Base-by-base conservation (phyloP, 2,329 filamentous ascomycete genomes). In the Apiospora arundinis region DNA sequence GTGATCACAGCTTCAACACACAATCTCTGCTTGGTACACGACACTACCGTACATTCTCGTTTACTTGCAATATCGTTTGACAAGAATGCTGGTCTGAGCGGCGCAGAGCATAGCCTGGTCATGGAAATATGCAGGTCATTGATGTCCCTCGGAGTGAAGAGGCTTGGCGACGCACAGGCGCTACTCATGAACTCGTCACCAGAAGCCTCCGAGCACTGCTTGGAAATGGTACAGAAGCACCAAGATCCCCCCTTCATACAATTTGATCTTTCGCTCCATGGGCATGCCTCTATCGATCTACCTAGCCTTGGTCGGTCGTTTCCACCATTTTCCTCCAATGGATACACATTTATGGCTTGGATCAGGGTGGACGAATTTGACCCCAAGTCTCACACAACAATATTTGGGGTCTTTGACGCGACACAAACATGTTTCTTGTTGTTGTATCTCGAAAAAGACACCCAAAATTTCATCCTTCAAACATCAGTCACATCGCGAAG, bases 391-490 rank as follows among this genome's bases (percentile, higher is more conserved):
- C 96, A 99, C 80, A 99, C 96, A 0, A 99, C 96, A 0, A 88
- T 99, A 18, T 99, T 99, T 80, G 96, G 96, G 37, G 94, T 96
- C 11, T 98, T 97, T 81, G 96, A 99, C 82, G 87, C 92, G 4
- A 94, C 91, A 6, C 95, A 98, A 81, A 94, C 93, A 6, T 99
- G 96, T 81, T 99, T 99, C 78, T 84, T 99, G 46, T 90, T 99
- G 76, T 92, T 95, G 72, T 99, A 99, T 78, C 87, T 99, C 49
- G 97, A 99, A 80, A 95, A 92, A 78, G 95, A 98, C 80, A 97
- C 94, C 1, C 93, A 90, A 73, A 96, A 97, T 82, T 93, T 99
- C 75, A 99, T 99, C 75, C 85, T 99, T 7, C 96, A 99, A 82
- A 98, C 97, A 9, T 98, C 96, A 23, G 93, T 98, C 73, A 93